Evolutionary conservation across 2,329 filamentous ascomycete genomes (phyloP), one percentile per base, ranked within the genome.

Genomic region (Fusarium caatingaense): DNA sequence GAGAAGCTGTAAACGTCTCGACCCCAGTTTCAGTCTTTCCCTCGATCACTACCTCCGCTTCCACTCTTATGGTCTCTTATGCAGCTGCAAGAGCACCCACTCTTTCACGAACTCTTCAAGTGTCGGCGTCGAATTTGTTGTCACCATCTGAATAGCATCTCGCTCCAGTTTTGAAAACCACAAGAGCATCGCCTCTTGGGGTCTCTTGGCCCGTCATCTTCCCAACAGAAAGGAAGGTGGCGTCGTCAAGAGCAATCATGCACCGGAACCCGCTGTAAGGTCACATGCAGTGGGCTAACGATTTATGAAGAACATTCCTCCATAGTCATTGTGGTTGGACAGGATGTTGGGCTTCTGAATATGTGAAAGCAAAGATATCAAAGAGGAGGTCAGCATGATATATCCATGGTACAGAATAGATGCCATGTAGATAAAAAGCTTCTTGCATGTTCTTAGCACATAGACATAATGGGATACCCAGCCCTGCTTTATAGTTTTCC

Each of bases 1-100:
- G 86, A 90, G 83, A 94, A 93, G 88, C 80, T 93, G 83, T 93
- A 85, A 79, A 76, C 48, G 27, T 48, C 20, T 63, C 46, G 27
- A 30, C 53, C 60, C 49, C 48, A 40, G 56, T 42, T 48, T 45
- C 44, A 44, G 51, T 45, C 25, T 49, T 47, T 48, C 57, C 56
- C 55, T 16, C 54, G 37, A 42, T 47, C 23, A 55, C 49, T 30
- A 60, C 48, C 46, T 62, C 55, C 62, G 47, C 63, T 55, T 56
- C 61, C 45, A 59, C 58, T 64, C 60, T 53, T 46, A 48, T 53
- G 55, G 56, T 50, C 66, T 71, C 66, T 63, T 61, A 42, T 56
- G 42, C 57, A 55, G 49, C 44, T 25, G 48, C 56, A 64, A 66
- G 58, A 64, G 71, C 48, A 60, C 23, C 47, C 60, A 28, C 56